phyloP scores from a whole-genome alignment of 768 basidiomycete species.

The Brasilioporus rufonigricans region DNA sequence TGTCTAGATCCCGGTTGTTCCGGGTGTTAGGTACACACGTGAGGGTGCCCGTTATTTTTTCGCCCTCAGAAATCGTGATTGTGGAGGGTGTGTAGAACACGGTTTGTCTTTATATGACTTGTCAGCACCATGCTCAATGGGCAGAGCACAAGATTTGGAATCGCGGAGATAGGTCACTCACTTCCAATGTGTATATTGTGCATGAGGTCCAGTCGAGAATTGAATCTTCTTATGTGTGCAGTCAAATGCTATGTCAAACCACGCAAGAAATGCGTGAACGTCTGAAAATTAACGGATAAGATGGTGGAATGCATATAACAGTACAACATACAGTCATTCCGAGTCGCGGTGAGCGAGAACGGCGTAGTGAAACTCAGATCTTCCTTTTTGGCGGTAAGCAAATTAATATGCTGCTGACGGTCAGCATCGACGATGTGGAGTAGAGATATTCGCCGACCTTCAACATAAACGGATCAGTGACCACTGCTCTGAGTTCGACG shows the following conservation, averaged over 20 bases:
- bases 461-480: conserved; percentile 86
- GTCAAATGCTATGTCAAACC: conserved; percentile 97
- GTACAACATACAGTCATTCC: conserved; percentile 81
- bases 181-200: conserved; percentile 97
- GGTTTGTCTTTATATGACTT: conserved; percentile 65
- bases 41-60: conserved; percentile 70
- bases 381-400: conserved; percentile 91
- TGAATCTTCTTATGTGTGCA: conserved; percentile 94
- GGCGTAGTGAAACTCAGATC: conserved; percentile 84
- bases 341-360: conserved; percentile 77
- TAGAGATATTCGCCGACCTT: conserved; percentile 52
- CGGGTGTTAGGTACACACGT: conserved; percentile 84
- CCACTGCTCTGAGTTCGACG: conserved; percentile 95
- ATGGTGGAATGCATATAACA: neutral
- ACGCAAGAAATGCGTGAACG: conserved; percentile 96
- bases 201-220: conserved; percentile 97
- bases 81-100: conserved; percentile 95
- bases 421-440: conserved; percentile 4
- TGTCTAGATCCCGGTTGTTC: conserved; percentile 96
- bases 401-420: conserved; percentile 72
- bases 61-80: conserved; percentile 64
- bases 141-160: neutral
- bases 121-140: neutral
- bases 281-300: conserved; percentile 46
- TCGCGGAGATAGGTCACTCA: conserved; percentile 39